Percentiles rank a stretch among this genome's conserved stretches.
Conservation (phyloP, 169 alveolate genomes). For the Babesia divergens region DNA sequence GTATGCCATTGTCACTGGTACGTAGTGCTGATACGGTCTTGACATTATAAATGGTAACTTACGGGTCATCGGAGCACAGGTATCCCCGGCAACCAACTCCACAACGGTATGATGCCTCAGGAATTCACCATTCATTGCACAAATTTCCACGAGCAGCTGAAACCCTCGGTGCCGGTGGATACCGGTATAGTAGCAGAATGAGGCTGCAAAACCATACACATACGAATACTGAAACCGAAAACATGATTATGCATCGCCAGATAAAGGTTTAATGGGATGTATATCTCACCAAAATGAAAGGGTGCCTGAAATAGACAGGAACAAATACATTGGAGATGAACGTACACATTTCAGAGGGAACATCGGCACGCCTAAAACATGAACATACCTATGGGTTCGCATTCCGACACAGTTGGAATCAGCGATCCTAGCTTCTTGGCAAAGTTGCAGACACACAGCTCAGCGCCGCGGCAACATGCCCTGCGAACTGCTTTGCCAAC, state of each 20-base stretch:
- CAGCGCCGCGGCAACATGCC: slow-evolving; percentile 57
- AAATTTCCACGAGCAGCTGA: slow-evolving; percentile 45
- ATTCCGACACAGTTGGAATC: slow-evolving; percentile 29
- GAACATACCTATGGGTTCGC: slow-evolving; percentile 53
- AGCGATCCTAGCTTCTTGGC: slow-evolving; percentile 3
- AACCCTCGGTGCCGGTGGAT: slow-evolving; percentile 58
- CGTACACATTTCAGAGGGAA: no score
- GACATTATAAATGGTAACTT: background rate
- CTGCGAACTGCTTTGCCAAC: slow-evolving; percentile 25
- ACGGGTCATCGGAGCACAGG: slow-evolving; percentile 16
- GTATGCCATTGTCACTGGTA: slow-evolving; percentile 9
- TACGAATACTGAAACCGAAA: no score
- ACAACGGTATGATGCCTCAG: slow-evolving; percentile 1
- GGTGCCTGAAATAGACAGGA: no score
- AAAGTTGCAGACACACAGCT: slow-evolving; percentile 41
- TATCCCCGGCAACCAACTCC: slow-evolving; percentile 42
- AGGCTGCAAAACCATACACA: slow-evolving; percentile 15
- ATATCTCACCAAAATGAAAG: no score
- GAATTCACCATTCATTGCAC: slow-evolving; percentile 46
- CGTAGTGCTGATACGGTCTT: slow-evolving; percentile 31
- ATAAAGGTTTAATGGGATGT: no score
- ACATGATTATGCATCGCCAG: no score
- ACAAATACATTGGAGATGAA: no score
- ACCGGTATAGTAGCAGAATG: slow-evolving; percentile 51
- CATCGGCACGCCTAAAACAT: no score